Percentiles rank a stretch among this genome's conserved stretches.
Conservation (phyloP, 2,329 filamentous ascomycete species). For the Fusarium guadeloupense region DNA sequence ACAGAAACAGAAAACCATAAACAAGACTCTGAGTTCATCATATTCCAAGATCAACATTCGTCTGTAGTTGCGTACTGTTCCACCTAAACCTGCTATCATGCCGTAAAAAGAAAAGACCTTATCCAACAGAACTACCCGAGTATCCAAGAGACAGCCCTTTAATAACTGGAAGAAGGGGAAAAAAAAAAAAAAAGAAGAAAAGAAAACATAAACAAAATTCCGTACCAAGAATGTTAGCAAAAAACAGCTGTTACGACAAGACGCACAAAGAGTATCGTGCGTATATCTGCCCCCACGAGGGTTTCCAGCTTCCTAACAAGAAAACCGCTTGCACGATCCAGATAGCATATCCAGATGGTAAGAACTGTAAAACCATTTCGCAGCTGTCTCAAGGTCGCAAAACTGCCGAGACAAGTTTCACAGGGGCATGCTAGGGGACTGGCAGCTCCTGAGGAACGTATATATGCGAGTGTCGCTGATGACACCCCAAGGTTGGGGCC, state of each 20-base stretch:
- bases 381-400: conserved; percentile 19
- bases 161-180: neutral
- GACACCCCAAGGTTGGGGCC: conserved; percentile 35
- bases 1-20: neutral
- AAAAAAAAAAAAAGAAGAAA: neutral
- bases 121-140: conserved; percentile 5
- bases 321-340: neutral
- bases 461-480: conserved; percentile 40
- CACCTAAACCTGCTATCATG: conserved; percentile 29
- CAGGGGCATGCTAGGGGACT: conserved; percentile 27
- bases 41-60: conserved; percentile 11
- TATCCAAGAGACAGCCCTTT: conserved; percentile 1
- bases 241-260: conserved; percentile 16
- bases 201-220: neutral
- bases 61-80: conserved; percentile 37
- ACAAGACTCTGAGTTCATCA: conserved; percentile 3
- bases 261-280: neutral
- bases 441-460: conserved; percentile 44
- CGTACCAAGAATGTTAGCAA: conserved; percentile 6
- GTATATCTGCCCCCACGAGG: neutral
- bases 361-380: neutral
- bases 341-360: conserved; percentile 3
- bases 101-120: conserved; percentile 9
- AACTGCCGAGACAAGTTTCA: conserved; percentile 30
- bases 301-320: neutral